Evolutionary conservation across 202 grass and related monocot genomes (phyloP), one percentile per base, ranked within the genome.

Genomic region (Thinopyrum obtusiflorum): DNA sequence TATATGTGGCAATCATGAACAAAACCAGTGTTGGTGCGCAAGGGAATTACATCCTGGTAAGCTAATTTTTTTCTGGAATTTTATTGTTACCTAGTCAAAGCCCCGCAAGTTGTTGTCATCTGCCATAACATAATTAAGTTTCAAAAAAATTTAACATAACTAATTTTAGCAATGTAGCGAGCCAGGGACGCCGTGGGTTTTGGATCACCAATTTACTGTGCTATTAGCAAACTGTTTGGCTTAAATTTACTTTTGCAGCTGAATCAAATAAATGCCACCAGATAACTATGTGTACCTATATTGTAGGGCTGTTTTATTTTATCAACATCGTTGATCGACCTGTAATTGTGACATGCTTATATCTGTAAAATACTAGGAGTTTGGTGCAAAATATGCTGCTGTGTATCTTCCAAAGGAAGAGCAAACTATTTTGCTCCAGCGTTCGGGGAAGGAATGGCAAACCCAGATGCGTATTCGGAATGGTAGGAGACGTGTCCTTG

Each of bases 1-100:
- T 90, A 17, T 87, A 86, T 76, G 76, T 87, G n/a, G 68, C 85
- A 64, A 61, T 80, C 65, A 76, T 87, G 85, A 90, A 81, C 20
- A 90, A 84, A 8, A 83, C 57, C 17, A 90, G 28, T 18, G 66
- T 42, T 12, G 47, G 46, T 1, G 17, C 23, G 0, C n/a, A 27
- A 63, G 61, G 61, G 10, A 10, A 10, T 14, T 37, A 31, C 36
- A 65, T 17, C 46, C 80, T 90, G 35, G 89, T 90, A 84, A 84
- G 89, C 36, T 73, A 78, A 13, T 36, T 28, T 6, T 67, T 14
- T 75, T 80, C 55, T 49, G 7, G 24, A 5, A 4, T 51, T 73
- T 49, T 49, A 26, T 28, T 49, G 2, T 74, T 49, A 24, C 11
- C 15, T 31, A 35, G 33, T 68, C 29, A 69, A 11, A n/a, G 9